phyloP scores from a whole-genome alignment of 805 yeast species.

The Candida alai region DNA sequence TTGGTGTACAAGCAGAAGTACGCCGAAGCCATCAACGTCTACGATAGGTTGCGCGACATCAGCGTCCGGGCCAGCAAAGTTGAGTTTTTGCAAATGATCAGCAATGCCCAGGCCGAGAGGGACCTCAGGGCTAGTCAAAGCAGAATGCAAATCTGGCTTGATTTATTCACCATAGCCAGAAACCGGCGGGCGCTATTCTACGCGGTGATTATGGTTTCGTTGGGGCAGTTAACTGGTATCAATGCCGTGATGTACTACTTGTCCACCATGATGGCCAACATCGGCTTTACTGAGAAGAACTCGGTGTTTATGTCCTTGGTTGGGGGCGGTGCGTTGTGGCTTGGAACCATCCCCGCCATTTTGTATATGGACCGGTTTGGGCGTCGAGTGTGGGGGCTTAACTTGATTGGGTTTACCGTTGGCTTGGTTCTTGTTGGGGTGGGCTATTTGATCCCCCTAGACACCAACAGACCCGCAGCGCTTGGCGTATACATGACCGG shows the following conservation, averaged over 20 bases:
- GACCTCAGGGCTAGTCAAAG: slow-evolving; percentile 34
- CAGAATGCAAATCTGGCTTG: slow-evolving; percentile 41
- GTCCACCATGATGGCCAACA: slow-evolving; percentile 51
- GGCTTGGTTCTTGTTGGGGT: slow-evolving; percentile 60
- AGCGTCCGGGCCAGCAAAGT: slow-evolving; percentile 39
- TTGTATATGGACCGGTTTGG: slow-evolving; percentile 55
- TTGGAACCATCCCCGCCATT: slow-evolving; percentile 67
- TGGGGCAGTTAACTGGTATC: slow-evolving; percentile 67
- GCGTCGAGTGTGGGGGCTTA: slow-evolving; percentile 57
- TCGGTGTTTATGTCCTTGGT: slow-evolving; percentile 66
- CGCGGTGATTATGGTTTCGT: slow-evolving; percentile 52
- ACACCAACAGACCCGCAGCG: slow-evolving; percentile 42
- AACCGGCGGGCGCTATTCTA: slow-evolving; percentile 59
- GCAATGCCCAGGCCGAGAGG: slow-evolving; percentile 46
- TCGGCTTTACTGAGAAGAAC: slow-evolving; percentile 50
- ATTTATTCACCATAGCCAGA: slow-evolving; percentile 52
- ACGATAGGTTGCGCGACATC: slow-evolving; percentile 54
- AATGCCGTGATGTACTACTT: slow-evolving; percentile 65
- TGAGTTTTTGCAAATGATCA: slow-evolving; percentile 57
- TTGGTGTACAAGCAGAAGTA: slow-evolving; percentile 36
- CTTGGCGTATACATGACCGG: slow-evolving; percentile 62
- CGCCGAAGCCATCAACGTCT: slow-evolving; percentile 48
- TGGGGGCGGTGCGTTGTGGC: slow-evolving; percentile 58
- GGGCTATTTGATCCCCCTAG: slow-evolving; percentile 43
- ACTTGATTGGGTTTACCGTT: slow-evolving; percentile 53